Evolutionary conservation across 176 grass and related monocot genomes (phyloP), one percentile per base, ranked within the genome.

Genomic region (Bonia amplexicaulis): DNA sequence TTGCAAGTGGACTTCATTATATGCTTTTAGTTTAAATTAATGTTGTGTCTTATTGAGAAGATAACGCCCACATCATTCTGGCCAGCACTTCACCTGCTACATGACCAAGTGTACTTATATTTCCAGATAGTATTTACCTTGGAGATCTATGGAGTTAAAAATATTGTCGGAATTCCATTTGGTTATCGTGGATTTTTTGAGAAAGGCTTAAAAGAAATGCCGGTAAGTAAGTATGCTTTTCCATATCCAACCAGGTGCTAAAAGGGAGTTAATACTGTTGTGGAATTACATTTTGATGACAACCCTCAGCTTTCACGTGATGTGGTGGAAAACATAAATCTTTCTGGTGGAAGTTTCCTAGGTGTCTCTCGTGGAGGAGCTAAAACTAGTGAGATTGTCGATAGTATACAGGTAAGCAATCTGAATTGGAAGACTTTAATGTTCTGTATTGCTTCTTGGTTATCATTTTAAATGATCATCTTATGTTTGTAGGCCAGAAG

Each of bases 241-340:
- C 20, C 41, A 39, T 74, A 41, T 73, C 6, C 15, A 12, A 25
- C 46, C 37, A 60, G 22, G 45, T 61, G n/a, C 67, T 80, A 35
- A 59, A 31, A 83, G 20, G 22, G 13, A 71, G 6, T 73, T 69
- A 53, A 79, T 85, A 4, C 54, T 41, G 2, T 33, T 69, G 13
- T 61, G 58, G 12, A 49, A 66, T 66, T 71, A 48, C 8, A 37
- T 89, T 71, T 55, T 83, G 68, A 25, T 84, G 54, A 15, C 53
- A 84, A 79, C 62, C 20, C 52, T 46, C 87, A 98, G 96, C 93
- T 98, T 89, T 98, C 96, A 40, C 90, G 90, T 72, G 68, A 68
- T 62, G 82, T 95, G 31, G 96, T 98, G 80, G 93, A 98, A 85
- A 98, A 93, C 52, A 98, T 98, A 92, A 95, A 96, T 91, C 93